Evolutionary conservation across 2,329 filamentous ascomycete genomes (phyloP).

Genomic region (Pseudofabraea citricarpa): DNA sequence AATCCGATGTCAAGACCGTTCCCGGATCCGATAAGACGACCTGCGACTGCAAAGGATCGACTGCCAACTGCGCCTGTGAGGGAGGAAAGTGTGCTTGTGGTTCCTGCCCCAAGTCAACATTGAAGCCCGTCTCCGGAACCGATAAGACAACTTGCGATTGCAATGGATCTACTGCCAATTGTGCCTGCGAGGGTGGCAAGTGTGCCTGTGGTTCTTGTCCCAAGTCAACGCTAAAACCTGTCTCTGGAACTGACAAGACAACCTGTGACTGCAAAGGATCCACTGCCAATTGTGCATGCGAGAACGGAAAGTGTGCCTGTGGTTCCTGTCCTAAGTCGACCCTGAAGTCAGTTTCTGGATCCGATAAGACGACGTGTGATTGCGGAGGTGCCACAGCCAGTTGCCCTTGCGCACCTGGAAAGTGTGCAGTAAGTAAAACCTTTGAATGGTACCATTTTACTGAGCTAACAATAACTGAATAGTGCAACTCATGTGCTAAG

Average conservation of each 20-base stretch:
- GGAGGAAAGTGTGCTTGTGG: slow-evolving; percentile 35
- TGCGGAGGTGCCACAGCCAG: slow-evolving; percentile 27
- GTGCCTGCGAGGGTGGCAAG: slow-evolving; percentile 30
- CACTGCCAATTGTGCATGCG: slow-evolving; percentile 29
- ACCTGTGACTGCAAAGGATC: slow-evolving; percentile 31
- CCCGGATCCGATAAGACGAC: slow-evolving; percentile 32
- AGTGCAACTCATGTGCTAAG: slow-evolving; percentile 22
- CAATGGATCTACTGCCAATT: slow-evolving; percentile 29
- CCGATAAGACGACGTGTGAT: slow-evolving; percentile 30
- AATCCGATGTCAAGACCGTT: slow-evolving; percentile 31
- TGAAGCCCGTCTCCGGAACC: slow-evolving; percentile 30
- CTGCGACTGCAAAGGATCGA: slow-evolving; percentile 32
- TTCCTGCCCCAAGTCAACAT: slow-evolving; percentile 36
- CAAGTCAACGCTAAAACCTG: slow-evolving; percentile 36
- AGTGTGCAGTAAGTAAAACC: no score
- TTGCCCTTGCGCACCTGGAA: slow-evolving; percentile 29
- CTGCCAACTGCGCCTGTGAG: slow-evolving; percentile 29
- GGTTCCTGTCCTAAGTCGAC: slow-evolving; percentile 37
- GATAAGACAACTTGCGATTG: slow-evolving; percentile 34
- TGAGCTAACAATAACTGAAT: no score
- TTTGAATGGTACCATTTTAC: no score
- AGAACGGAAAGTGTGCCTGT: slow-evolving; percentile 31
- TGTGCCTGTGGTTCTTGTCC: slow-evolving; percentile 37
- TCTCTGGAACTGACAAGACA: slow-evolving; percentile 28
- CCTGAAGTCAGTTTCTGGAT: slow-evolving; percentile 32